Base-by-base conservation (phyloP, 2,329 filamentous ascomycete genomes). In the Alternaria angustiovoidea region DNA sequence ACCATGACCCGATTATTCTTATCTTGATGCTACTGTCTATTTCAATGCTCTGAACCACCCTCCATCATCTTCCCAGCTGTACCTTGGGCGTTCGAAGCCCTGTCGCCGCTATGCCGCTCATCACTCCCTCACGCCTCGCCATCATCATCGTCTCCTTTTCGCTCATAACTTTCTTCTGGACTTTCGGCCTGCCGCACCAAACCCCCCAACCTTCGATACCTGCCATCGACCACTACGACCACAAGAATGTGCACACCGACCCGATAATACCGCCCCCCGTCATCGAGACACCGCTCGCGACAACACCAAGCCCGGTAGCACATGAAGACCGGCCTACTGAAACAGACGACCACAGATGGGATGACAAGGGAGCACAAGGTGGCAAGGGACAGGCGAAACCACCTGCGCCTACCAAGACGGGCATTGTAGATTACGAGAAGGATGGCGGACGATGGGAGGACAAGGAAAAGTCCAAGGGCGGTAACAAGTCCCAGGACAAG, bases 61-160 rank as follows among this genome's bases (percentile, higher is more conserved):
- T 5, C 28, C 14, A 36, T 3, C 14, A 43, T 32, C 39, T 16
- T 39, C 24, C 18, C 22, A 32, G 1, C 18, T 30, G 5, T 18
- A 38, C 44, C n/a, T 39, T 47, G 38, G 57, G 53, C 30, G 53
- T 24, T 32, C 16, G 44, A 51, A 41, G 38, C 52, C 18, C 24
- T 24, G 26, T 44, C 55, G 57, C 64, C 66, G 46, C 59, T 5
- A 76, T 76, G 75, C 74, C 75, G 46, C 59, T 68, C 55, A 32
- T 77, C 47, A 76, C 73, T 24, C 74, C 72, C 44, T 75, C 74
- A 26, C 74, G 75, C 60, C 59, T 76, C 61, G 67, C 68, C 65
- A 59, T 73, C 46, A 46, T 71, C 22, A 54, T 75, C 24, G 51
- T 73, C 39, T 62, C 67, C 39, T 61, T 75, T 46, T 69, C 71